Evolutionary conservation across 2,329 filamentous ascomycete species (phyloP), one percentile per base, ranked within the genome.

Genomic region (Diaporthe sp.): DNA sequence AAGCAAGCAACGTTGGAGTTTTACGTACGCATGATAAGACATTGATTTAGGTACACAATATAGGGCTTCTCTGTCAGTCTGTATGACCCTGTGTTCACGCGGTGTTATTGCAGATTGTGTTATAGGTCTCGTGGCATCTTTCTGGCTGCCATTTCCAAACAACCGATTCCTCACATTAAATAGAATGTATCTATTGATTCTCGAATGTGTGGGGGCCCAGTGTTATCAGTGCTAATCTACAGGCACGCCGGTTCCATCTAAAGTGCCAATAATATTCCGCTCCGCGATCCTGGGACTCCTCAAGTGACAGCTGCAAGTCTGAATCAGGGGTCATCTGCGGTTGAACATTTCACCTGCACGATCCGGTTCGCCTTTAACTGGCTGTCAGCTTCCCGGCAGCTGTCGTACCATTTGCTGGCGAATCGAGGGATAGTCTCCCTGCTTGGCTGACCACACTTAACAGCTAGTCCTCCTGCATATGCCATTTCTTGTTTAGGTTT

Each of bases 291-390:
- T 42, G 47, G 53, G 50, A 25, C 32, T 37, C 50, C 65, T 68
- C 22, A 66, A 27, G 73, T 75, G 71, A 68, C 74, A 73, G 35
- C 44, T 75, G 74, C 61, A 75, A 71, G 71, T 73, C 59, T 71
- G 61, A 47, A 73, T 73, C 74, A 72, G 61, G 42, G 53, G 63
- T 75, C 74, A 75, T 61, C 74, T 73, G 74, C 53, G 27, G 44
- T n/a, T 42, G 65, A 42, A n/a, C 63, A 55, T 27, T 68, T 66
- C 73, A 73, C 63, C 66, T 75, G 73, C 63, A 70, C 47, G 44
- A n/a, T 39, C 37, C 32, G 19, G 19, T 35, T 12, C 39, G 22
- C 17, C 9, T 50, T 25, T 71, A 10, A 44, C 22, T 63, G 42
- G 50, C 22, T 70, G 32, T 30, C 42, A 32, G 35, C 55, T 61